Evolutionary conservation across 2,329 filamentous ascomycete species (phyloP), one percentile per base, ranked within the genome.

Genomic region (Colletotrichum melonis): DNA sequence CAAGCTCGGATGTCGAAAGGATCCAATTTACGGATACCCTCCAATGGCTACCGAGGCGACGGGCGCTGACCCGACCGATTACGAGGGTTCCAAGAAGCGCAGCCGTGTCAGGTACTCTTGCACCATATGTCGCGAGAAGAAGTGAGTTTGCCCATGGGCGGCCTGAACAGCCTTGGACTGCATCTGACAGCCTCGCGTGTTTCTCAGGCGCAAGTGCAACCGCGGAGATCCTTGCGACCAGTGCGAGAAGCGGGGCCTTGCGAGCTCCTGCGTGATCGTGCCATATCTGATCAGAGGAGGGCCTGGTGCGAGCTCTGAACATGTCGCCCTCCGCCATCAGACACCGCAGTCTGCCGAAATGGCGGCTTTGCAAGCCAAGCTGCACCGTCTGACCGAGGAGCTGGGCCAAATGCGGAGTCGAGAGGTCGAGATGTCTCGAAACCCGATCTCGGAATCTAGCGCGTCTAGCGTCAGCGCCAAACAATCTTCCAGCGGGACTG

Each of bases 11-110:
- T 49, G 42, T 22, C 42, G 42, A 49, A n/a, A 49, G 16, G 19
- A n/a, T n/a, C 16, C 42, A 49, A 49, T 22, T 49, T 22, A 49
- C 42, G 38, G 38, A 42, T 42, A 42, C 16, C 16, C 42, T 49
- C 42, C 42, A 49, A 49, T 49, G 42, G 42, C 42, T 49, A 49
- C 19, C 42, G 42, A 49, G 42, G 42, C 42, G 42, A 49, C 78
- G 87, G 85, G 76, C 85, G 87, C 78, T 87, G 85, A 75, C 79
- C 80, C 65, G n/a, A 26, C 38, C 67, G 63, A 55, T 63, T 42
- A n/a, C 54, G 67, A 58, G 22, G 76, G 75, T 32, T 74, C 74
- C 4, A 80, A 78, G 72, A 79, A 80, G 75, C 75, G 80, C 58
- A 81, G 78, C 67, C 78, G 80, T 11, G 78, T 81, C 54, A 73